These are phyloP conservation scores for Fraxinus albicans DNA, from an alignment of 305 asterid genomes.

Conservation along the genomic window DNA sequence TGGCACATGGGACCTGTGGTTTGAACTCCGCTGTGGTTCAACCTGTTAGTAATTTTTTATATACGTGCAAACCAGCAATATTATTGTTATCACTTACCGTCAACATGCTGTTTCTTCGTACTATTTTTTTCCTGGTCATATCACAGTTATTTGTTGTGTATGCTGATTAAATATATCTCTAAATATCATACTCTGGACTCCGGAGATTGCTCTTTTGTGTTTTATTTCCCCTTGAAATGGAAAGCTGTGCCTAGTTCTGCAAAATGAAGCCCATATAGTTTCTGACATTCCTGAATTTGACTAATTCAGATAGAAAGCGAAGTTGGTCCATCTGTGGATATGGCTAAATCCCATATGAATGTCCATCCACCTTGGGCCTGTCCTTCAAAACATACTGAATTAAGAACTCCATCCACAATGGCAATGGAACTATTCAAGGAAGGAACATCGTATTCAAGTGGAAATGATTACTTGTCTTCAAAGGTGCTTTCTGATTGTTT, in stretches of 20 bases:
- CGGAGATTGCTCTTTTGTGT: background rate
- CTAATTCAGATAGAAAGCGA: slow-evolving; percentile 47
- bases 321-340: slow-evolving; percentile 64
- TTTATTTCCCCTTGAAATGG: slow-evolving; percentile 10
- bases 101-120: slow-evolving; percentile 6
- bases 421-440: slow-evolving; percentile 45
- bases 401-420: slow-evolving; percentile 48
- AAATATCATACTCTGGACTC: background rate
- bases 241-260: slow-evolving; percentile 14
- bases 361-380: slow-evolving; percentile 77
- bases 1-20: slow-evolving; percentile 34
- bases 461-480: slow-evolving; percentile 46
- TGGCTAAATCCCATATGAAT: slow-evolving; percentile 72
- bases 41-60: slow-evolving; percentile 34
- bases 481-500: slow-evolving; percentile 41
- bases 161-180: background rate
- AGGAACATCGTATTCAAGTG: slow-evolving; percentile 46
- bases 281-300: slow-evolving; percentile 16
- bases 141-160: background rate
- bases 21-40: slow-evolving; percentile 29
- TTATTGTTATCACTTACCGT: background rate
- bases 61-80: slow-evolving; percentile 2
- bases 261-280: slow-evolving; percentile 9
- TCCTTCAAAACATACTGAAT: slow-evolving; percentile 43
- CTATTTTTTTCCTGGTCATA: background rate